These are phyloP conservation scores for Colletotrichum lini DNA, from an alignment of 2,329 filamentous ascomycete species.

Conservation along the genomic window DNA sequence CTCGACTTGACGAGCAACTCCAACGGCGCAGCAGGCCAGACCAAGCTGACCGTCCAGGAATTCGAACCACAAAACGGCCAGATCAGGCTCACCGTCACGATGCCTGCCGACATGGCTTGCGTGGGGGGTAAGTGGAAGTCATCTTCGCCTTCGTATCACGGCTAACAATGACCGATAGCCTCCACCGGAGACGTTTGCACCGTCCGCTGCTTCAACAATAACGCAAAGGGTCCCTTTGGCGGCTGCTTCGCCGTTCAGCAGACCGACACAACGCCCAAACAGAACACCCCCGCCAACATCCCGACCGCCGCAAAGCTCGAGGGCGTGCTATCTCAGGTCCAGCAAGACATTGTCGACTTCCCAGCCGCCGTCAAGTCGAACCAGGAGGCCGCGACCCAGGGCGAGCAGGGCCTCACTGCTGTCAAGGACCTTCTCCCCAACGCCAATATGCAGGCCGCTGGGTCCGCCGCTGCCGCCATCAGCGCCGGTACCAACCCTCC, in stretches of 20 bases:
- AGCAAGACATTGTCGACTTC: constrained; percentile 66
- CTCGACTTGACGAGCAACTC: constrained; percentile 64
- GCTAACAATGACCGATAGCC: constrained; percentile 48
- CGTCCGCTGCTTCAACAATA: constrained; percentile 72
- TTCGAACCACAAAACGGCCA: constrained; percentile 68
- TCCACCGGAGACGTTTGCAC: constrained; percentile 73
- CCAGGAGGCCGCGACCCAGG: constrained; percentile 52
- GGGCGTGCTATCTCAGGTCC: constrained; percentile 64
- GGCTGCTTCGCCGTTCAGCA: constrained; percentile 73
- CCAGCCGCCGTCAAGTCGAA: constrained; percentile 57
- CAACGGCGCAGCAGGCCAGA: constrained; percentile 60
- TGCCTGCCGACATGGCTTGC: constrained; percentile 66
- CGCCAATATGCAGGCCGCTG: constrained; percentile 53
- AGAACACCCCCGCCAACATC: constrained; percentile 62
- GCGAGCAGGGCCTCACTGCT: constrained; percentile 53
- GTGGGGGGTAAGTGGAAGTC: constrained; percentile 58
- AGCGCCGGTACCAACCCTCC: constrained; percentile 24
- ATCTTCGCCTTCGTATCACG: rapidly evolving
- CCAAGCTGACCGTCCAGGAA: constrained; percentile 65
- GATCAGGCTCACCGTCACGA: constrained; percentile 69
- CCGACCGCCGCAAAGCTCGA: constrained; percentile 61
- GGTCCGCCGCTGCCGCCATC: constrained; percentile 13
- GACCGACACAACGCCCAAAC: constrained; percentile 57
- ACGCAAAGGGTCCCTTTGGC: constrained; percentile 69
- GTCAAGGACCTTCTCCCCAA: constrained; percentile 56